A percentile compares a stretch with the other conserved stretches of the same genome.
phyloP scores from a whole-genome alignment of 768 basidiomycete species.

The Atractiella rhizophila region DNA sequence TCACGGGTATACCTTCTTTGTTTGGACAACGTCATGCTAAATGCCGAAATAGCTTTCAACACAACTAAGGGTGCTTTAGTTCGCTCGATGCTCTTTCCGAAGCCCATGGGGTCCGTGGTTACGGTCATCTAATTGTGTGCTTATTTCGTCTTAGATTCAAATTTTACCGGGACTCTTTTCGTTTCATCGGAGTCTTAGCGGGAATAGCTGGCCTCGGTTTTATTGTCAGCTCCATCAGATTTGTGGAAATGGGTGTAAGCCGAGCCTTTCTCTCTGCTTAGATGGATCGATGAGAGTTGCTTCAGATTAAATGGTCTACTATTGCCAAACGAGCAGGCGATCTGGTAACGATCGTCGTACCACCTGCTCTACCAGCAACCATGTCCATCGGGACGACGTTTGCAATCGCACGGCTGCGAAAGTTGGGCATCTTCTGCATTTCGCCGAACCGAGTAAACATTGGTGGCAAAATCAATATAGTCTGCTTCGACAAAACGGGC shows the following conservation, averaged over 20 bases:
- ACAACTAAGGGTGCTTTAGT: constrained; percentile 92
- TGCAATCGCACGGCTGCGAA: constrained; percentile 64
- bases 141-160: constrained; percentile 34
- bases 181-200: constrained; percentile 68
- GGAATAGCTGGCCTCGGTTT: constrained; percentile 81
- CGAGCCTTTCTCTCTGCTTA: neutral
- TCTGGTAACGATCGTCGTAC: constrained; percentile 87
- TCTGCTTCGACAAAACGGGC: constrained; percentile 97
- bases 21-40: too few species aligned
- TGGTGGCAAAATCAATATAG: constrained; percentile 82
- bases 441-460: constrained; percentile 88
- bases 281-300: too few species aligned
- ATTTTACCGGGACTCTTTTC: constrained; percentile 52
- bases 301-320: constrained; percentile 61
- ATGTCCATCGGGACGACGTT: constrained; percentile 93
- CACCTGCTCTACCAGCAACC: constrained; percentile 87
- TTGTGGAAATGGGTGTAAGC: constrained; percentile 62
- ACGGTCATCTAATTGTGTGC: too few species aligned
- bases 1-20: constrained; percentile 37
- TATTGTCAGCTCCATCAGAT: constrained; percentile 69
- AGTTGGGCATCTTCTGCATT: constrained; percentile 76
- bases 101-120: constrained; percentile 44
- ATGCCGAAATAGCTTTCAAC: too few species aligned
- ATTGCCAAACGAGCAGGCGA: constrained; percentile 80
- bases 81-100: constrained; percentile 93